A percentile compares a stretch with the other conserved stretches of the same genome.
Conservation (phyloP, 2,329 filamentous ascomycete species). For the Curvularia verruculosa region DNA sequence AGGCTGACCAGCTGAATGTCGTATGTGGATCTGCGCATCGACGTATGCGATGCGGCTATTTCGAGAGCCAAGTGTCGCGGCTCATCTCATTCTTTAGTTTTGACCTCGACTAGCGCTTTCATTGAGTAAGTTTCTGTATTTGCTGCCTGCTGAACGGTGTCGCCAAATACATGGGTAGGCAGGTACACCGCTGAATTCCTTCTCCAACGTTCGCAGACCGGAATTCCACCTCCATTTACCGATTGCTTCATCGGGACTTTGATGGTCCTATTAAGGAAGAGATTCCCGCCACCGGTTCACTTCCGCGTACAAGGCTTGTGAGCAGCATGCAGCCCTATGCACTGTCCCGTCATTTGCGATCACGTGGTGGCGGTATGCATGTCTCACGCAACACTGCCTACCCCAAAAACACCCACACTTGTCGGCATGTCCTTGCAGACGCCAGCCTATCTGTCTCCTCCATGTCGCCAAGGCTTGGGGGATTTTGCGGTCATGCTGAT, state of each 20-base stretch:
- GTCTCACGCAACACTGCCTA: constrained; percentile 32
- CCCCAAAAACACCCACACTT: constrained; percentile 1
- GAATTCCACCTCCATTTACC: not conserved
- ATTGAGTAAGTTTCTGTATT: constrained; percentile 18
- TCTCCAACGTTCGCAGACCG: not conserved
- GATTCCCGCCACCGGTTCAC: constrained; percentile 14
- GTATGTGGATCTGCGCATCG: constrained; percentile 10
- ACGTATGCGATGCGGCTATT: constrained; percentile 11
- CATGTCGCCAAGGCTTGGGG: not conserved
- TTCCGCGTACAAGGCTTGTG: constrained; percentile 33
- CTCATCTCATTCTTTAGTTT: constrained; percentile 1
- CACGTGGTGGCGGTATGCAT: constrained; percentile 37
- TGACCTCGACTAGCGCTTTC: not conserved
- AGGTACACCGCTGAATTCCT: constrained; percentile 13
- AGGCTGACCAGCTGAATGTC: constrained; percentile 38
- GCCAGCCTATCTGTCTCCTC: constrained; percentile 3
- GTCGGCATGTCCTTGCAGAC: constrained; percentile 10
- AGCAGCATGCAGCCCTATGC: constrained; percentile 45
- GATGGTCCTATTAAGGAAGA: constrained; percentile 18
- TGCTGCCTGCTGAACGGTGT: constrained; percentile 1
- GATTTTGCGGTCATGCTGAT: not conserved
- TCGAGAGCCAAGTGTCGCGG: not conserved
- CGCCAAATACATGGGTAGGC: constrained; percentile 4
- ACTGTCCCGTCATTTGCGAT: constrained; percentile 33
- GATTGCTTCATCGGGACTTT: not conserved